Percentiles rank a stretch among this genome's conserved stretches.
These are phyloP conservation scores for Ogataea parapolymorpha DNA, from an alignment of 805 yeast species.

Conservation along the genomic window DNA sequence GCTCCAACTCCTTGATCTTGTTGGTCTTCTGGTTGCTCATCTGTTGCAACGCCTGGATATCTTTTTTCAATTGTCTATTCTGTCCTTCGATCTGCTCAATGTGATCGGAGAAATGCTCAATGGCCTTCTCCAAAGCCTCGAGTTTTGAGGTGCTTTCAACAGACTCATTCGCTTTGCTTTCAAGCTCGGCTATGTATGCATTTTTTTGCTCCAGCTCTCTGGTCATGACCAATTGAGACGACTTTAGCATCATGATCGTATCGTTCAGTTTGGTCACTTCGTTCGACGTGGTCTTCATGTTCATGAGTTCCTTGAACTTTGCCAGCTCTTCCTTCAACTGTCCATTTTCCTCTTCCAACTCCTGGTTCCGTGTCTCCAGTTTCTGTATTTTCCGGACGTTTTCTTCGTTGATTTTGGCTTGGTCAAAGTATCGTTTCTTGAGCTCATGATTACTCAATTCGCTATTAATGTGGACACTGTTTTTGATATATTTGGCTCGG, in stretches of 20 bases:
- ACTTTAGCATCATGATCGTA: constrained; percentile 18
- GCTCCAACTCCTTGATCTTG: constrained; percentile 53
- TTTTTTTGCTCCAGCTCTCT: constrained; percentile 24
- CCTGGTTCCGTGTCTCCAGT: constrained; percentile 28
- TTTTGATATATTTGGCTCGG: constrained; percentile 65
- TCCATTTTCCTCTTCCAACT: constrained; percentile 41
- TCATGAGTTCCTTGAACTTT: constrained; percentile 16
- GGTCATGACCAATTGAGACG: constrained; percentile 18
- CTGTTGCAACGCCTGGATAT: constrained; percentile 51
- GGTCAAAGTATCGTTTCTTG: constrained; percentile 24
- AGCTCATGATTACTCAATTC: constrained; percentile 25
- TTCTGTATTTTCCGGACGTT: constrained; percentile 21
- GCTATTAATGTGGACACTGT: constrained; percentile 57
- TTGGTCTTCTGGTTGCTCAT: constrained; percentile 56
- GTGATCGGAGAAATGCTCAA: constrained; percentile 55
- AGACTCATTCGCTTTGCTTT: constrained; percentile 6
- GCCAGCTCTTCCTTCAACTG: constrained; percentile 35
- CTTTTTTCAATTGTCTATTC: constrained; percentile 54
- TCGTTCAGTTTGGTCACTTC: constrained; percentile 26
- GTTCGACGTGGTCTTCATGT: constrained; percentile 11
- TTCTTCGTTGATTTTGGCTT: constrained; percentile 20
- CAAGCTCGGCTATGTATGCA: constrained; percentile 18
- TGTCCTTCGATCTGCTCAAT: constrained; percentile 61
- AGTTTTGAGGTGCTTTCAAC: constrained; percentile 36
- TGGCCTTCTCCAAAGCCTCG: constrained; percentile 52